Evolutionary conservation across 2,329 filamentous ascomycete species (phyloP), one percentile per base, ranked within the genome.

Genomic region (Venturia asperata): DNA sequence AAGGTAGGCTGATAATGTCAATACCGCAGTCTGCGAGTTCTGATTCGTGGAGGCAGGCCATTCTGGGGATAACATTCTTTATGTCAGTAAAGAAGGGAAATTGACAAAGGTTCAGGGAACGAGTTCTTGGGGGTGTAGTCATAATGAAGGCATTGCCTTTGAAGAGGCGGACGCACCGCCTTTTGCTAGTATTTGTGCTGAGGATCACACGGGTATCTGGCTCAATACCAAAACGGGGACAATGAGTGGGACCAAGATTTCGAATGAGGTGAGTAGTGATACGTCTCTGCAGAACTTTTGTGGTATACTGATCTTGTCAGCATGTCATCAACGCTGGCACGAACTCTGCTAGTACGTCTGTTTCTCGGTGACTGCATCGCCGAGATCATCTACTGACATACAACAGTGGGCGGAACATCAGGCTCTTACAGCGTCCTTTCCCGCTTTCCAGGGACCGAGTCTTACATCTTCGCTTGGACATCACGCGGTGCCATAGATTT

Each of bases 131-230:
- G 85, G 84, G 21, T 87, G 85, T 77, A 84, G 81, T 6, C 84
- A 87, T 78, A 87, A 87, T 75, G 86, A 84, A 0, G 85, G 85
- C 65, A 87, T 87, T 65, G 84, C 83, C 6, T 81, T 87, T 64
- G 85, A 86, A 71, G 83, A 80, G 21, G 83, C 84, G 24, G 83
- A 85, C 62, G 80, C 77, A 17, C 76, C 81, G 21, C 85, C 85
- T 4, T 87, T 83, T 67, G 82, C 84, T 27, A 82, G 79, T 63
- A 76, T 86, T 66, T 86, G 84, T 69, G 81, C 84, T 21, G 84
- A 86, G 69, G 85, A 87, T 68, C 84, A 87, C 71, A 85, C 84
- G 27, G 82, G 80, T 52, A 84, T 87, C 74, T 87, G 84, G 84
- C 76, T 87, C 61, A 87, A 87, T 77, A 86, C 83, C 27, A 78